Evolutionary conservation across 495 filamentous ascomycete genomes (phyloP).

Genomic region (Durotheca rogersii): DNA sequence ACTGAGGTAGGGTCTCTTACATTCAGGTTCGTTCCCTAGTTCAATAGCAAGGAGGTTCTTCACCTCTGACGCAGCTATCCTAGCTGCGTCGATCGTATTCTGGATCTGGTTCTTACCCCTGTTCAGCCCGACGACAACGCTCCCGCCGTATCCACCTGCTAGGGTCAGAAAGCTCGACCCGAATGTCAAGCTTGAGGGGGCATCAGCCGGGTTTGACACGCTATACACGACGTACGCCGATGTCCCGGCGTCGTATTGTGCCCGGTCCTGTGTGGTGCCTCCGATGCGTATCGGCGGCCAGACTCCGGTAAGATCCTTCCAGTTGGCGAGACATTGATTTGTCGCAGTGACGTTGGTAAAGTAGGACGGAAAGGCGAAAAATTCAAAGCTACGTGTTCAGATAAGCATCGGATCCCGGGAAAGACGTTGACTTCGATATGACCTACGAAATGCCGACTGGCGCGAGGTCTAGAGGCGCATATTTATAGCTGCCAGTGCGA

Average conservation of each 20-base stretch:
- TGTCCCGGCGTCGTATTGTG: conserved; percentile 52
- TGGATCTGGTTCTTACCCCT: conserved; percentile 55
- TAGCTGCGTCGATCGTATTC: conserved; percentile 59
- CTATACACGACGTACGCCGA: conserved; percentile 55
- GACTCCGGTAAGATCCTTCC: conserved; percentile 53
- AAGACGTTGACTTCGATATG: not conserved
- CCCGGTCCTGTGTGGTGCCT: conserved; percentile 62
- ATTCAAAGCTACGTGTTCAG: conserved; percentile 48
- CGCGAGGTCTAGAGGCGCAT: conserved; percentile 46
- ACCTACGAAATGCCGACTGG: conserved; percentile 58
- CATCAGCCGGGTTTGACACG: conserved; percentile 55
- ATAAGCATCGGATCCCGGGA: not conserved
- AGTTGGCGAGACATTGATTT: conserved; percentile 55
- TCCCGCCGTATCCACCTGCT: conserved; percentile 53
- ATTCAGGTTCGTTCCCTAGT: conserved; percentile 63
- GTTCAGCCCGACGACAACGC: conserved; percentile 59
- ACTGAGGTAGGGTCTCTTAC: conserved; percentile 39
- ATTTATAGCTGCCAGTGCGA: conserved; percentile 33
- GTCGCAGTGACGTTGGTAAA: conserved; percentile 56
- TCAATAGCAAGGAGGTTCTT: conserved; percentile 59
- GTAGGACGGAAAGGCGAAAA: conserved; percentile 62
- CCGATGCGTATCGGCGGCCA: conserved; percentile 62
- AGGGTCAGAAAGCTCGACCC: conserved; percentile 57
- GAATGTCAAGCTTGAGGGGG: conserved; percentile 56
- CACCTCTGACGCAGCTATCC: conserved; percentile 46